Conservation (phyloP, 139 green algal genomes). For the Chloropicon primus region DNA sequence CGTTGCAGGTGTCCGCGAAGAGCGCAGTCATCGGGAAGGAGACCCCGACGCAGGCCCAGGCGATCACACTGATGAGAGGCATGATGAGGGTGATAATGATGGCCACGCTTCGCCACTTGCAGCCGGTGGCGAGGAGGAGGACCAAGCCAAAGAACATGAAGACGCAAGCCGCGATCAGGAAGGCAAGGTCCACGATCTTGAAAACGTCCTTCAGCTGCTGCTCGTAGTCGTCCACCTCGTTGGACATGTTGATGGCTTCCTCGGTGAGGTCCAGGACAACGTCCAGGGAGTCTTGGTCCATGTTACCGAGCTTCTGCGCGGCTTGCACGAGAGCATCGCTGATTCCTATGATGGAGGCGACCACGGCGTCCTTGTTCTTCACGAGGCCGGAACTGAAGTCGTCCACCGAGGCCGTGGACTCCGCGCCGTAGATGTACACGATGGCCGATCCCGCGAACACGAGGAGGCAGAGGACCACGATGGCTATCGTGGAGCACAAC, state of each 20-base stretch:
- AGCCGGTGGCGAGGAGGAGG: neutral
- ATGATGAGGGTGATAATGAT: neutral
- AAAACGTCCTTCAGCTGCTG: neutral
- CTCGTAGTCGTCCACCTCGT: neutral
- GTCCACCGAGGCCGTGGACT: neutral
- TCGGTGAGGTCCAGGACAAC: neutral
- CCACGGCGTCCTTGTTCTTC: neutral
- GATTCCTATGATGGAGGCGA: neutral
- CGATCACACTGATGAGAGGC: neutral
- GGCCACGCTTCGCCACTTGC: neutral
- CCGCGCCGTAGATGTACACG: neutral
- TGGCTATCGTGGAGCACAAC: neutral
- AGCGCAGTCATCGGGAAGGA: neutral
- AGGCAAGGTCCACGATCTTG: neutral
- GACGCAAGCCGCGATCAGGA: neutral
- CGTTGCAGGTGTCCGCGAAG: neutral
- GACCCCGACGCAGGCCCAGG: neutral
- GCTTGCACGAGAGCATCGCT: neutral
- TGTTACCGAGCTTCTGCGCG: neutral
- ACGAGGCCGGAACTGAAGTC: neutral
- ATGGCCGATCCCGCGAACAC: neutral
- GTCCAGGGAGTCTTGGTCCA: neutral
- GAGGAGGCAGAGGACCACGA: neutral
- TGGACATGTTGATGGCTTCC: neutral
- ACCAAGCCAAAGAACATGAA: neutral